These are phyloP conservation scores for Colletotrichum sidae DNA, from an alignment of 2,329 filamentous ascomycete genomes.

Conservation along the genomic window DNA sequence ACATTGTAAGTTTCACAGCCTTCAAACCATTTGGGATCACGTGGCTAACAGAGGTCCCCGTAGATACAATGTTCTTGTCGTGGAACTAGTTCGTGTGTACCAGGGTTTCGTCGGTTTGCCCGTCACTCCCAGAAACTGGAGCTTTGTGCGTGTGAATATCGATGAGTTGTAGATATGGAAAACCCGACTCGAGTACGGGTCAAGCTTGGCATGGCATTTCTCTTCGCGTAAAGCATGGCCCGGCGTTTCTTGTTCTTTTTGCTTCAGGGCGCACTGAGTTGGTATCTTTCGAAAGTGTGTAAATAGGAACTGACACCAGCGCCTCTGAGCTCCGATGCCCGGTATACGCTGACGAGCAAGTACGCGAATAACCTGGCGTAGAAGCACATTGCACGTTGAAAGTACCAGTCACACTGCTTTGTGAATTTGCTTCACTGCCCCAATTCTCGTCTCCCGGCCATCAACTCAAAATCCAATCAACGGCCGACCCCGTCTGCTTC, in stretches of 20 bases:
- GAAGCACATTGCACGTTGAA: too few species aligned
- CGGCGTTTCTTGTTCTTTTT: slow-evolving; percentile 7
- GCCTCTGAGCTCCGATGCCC: too few species aligned
- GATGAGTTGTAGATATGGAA: slow-evolving; percentile 58
- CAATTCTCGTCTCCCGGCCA: neutral
- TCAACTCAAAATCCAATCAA: neutral
- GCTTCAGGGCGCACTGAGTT: neutral
- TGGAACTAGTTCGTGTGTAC: slow-evolving; percentile 60
- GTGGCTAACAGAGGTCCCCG: slow-evolving; percentile 44
- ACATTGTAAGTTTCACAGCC: slow-evolving; percentile 71
- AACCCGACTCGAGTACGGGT: neutral
- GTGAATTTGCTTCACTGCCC: too few species aligned
- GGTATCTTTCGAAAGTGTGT: slow-evolving; percentile 14
- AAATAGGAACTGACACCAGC: slow-evolving; percentile 16
- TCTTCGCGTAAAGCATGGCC: slow-evolving; percentile 21
- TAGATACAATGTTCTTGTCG: slow-evolving; percentile 50
- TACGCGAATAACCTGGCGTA: too few species aligned
- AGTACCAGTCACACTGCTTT: too few species aligned
- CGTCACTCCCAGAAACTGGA: slow-evolving; percentile 61
- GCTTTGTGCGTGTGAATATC: slow-evolving; percentile 54
- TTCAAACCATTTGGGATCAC: neutral
- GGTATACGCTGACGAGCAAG: too few species aligned
- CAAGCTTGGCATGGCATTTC: slow-evolving; percentile 10
- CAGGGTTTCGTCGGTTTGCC: slow-evolving; percentile 66
- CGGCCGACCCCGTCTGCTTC: neutral